A percentile compares a stretch with the other conserved stretches of the same genome.
Evolutionary conservation across 2,329 filamentous ascomycete species (phyloP).

Genomic region (Calonectria pauciramosa): DNA sequence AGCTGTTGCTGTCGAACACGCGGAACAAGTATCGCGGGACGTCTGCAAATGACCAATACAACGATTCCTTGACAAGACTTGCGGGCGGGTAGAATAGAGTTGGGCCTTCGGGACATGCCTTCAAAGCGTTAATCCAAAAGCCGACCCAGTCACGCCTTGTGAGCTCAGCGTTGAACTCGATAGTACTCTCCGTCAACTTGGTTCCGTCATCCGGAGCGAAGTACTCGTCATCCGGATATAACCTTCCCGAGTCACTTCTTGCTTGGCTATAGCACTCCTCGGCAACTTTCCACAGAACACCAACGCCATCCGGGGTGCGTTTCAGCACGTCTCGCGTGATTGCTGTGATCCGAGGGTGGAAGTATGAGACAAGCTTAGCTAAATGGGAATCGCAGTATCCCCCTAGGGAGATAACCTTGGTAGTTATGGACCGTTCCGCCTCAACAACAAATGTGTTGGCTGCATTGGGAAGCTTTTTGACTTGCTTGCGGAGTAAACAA

Average conservation of each 20-base stretch:
- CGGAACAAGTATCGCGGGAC: constrained; percentile 6
- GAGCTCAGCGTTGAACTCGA: neutral
- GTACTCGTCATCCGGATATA: neutral
- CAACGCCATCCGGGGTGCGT: neutral
- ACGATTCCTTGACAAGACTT: neutral
- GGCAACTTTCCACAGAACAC: constrained; percentile 2
- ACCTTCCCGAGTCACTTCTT: neutral
- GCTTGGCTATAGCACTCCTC: constrained; percentile 9
- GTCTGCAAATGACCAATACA: neutral
- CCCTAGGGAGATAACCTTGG: neutral
- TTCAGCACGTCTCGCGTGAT: neutral
- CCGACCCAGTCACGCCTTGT: neutral
- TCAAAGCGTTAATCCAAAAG: neutral
- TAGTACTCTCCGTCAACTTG: neutral
- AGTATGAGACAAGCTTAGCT: neutral
- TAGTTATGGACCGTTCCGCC: neutral
- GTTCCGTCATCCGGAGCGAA: neutral
- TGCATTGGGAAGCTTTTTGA: neutral
- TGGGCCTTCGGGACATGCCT: neutral
- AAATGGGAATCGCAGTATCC: too few species aligned
- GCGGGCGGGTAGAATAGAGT: constrained; percentile 10
- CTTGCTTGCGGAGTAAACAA: neutral
- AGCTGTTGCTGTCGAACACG: constrained; percentile 10
- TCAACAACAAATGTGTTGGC: neutral
- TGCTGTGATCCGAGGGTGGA: neutral